phyloP scores from a whole-genome alignment of 2,329 filamentous ascomycete species.

The Mycosphaerella sp. region DNA sequence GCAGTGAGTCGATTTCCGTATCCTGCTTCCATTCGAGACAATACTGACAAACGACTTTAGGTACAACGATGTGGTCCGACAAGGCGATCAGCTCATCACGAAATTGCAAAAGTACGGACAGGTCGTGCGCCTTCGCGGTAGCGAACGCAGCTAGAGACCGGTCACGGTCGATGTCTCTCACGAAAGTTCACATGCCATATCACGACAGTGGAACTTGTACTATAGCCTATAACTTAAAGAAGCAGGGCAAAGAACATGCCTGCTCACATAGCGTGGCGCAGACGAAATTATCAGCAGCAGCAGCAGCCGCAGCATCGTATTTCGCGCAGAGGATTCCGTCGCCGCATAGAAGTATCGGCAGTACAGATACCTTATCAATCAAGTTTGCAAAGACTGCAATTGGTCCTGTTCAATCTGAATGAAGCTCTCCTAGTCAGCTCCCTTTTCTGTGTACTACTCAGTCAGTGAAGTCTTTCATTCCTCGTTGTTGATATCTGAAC shows the following conservation, averaged over 20 bases:
- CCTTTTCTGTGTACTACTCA: too few species aligned
- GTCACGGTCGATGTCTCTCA: not conserved
- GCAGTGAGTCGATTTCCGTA: constrained; percentile 48
- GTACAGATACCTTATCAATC: not conserved
- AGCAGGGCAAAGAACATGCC: not conserved
- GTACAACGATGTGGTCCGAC: constrained; percentile 94
- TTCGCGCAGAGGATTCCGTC: not conserved
- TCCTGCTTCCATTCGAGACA: not conserved
- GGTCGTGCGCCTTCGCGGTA: constrained; percentile 86
- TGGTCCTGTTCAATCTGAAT: too few species aligned
- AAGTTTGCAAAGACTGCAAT: not conserved
- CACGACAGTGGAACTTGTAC: constrained; percentile 2
- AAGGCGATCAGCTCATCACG: constrained; percentile 95
- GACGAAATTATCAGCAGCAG: too few species aligned
- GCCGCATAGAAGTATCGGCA: not conserved
- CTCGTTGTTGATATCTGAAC: too few species aligned
- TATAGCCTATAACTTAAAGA: not conserved
- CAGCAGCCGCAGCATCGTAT: too few species aligned
- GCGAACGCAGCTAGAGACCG: constrained; percentile 66
- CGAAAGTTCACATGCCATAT: not conserved
- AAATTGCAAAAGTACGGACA: constrained; percentile 99
- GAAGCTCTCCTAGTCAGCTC: too few species aligned
- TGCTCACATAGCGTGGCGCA: not conserved
- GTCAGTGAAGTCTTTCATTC: too few species aligned
- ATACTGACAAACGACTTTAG: constrained; percentile 15